Percentiles rank a stretch among this genome's conserved stretches.
These are phyloP conservation scores for Leishmania major DNA, from an alignment of 208 protist genomes.

Conservation along the genomic window DNA sequence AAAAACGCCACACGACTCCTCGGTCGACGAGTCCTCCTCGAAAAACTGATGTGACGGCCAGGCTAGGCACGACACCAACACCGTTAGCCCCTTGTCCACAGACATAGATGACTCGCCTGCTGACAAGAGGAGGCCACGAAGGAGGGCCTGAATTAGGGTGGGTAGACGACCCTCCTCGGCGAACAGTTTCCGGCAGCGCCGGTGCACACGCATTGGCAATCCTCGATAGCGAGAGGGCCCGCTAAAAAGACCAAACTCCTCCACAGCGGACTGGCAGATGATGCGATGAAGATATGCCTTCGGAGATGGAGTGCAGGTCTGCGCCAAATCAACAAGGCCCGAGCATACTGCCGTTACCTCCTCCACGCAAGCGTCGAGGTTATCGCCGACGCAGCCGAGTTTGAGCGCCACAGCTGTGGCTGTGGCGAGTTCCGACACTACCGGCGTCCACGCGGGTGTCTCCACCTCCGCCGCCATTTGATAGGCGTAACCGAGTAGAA, in stretches of 20 bases:
- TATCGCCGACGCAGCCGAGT: slow-evolving; percentile 44
- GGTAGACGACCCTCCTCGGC: slow-evolving; percentile 34
- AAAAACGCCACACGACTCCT: slow-evolving; percentile 55
- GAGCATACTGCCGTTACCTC: slow-evolving; percentile 26
- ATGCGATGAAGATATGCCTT: slow-evolving; percentile 26
- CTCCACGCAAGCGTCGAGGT: slow-evolving; percentile 6
- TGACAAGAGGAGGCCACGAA: slow-evolving; percentile 30
- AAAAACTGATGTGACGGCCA: slow-evolving; percentile 80
- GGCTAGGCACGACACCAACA: slow-evolving; percentile 57
- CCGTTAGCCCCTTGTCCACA: slow-evolving; percentile 40
- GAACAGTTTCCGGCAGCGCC: slow-evolving; percentile 50
- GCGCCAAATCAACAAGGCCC: slow-evolving; percentile 18
- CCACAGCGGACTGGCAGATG: slow-evolving; percentile 42
- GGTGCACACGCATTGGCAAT: slow-evolving; percentile 60
- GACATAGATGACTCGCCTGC: slow-evolving; percentile 14
- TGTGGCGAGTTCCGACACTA: slow-evolving; percentile 62
- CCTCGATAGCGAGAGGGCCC: slow-evolving; percentile 52
- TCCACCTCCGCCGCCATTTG: slow-evolving; percentile 23
- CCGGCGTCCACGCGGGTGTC: slow-evolving; percentile 54
- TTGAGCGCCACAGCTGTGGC: slow-evolving; percentile 68
- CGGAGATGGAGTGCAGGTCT: slow-evolving; percentile 6
- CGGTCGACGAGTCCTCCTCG: slow-evolving; percentile 62
- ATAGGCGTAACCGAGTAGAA: slow-evolving; percentile 52
- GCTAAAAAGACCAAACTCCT: slow-evolving; percentile 83
- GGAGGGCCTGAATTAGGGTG: slow-evolving; percentile 37